Base-by-base conservation (phyloP, 2,329 filamentous ascomycete genomes). In the Aureobasidium zeae region DNA sequence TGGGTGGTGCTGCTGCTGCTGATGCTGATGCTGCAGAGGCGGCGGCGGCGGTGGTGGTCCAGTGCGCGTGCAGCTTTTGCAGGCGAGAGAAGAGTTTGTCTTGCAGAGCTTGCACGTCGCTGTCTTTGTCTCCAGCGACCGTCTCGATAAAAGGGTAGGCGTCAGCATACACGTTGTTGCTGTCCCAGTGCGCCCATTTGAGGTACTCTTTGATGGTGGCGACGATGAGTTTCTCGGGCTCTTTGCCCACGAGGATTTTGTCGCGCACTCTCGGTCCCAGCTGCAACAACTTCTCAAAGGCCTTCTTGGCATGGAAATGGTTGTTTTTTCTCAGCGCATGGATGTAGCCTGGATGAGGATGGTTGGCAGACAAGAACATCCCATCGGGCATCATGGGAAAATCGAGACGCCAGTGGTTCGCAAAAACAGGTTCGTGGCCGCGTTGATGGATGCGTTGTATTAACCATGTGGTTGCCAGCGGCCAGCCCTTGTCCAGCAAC, bases 361-460 rank as follows among this genome's bases (percentile, higher is more conserved):
- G 36, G 8, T 20, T 5, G 2, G 26, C 4, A 16, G 39, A 31
- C 3, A 45, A 12, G 57, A 78, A 79, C 2, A 79, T 56, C 7
- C 64, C 62, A 7, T 68, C 62, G 2, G 74, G 74, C 11, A 79
- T 54, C 12, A 69, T 74, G 7, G 60, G 58, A 49, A 77, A 76
- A 49, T 77, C 73, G 37, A 66, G 56, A 32, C 63, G 60, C 73
- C 73, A 77, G 48, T 61, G 61, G 10, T 57, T 55, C 2, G 73
- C 72, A 10, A 79, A 54, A 1, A 78, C 56, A 8, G 75, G 70
- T 57, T 77, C 74, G 41, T 69, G 70, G 12, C 75, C 74, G 30
- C 74, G 71, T 60, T 71, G 67, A 5, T 66, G 65, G 21, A 78
- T 65, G 46, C 70, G 70, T 46, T 70, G 67, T 50, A 71, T 71